Evolutionary conservation across 768 basidiomycete genomes (phyloP), one percentile per base, ranked within the genome.

Genomic region (Gymnopilus dilepis): DNA sequence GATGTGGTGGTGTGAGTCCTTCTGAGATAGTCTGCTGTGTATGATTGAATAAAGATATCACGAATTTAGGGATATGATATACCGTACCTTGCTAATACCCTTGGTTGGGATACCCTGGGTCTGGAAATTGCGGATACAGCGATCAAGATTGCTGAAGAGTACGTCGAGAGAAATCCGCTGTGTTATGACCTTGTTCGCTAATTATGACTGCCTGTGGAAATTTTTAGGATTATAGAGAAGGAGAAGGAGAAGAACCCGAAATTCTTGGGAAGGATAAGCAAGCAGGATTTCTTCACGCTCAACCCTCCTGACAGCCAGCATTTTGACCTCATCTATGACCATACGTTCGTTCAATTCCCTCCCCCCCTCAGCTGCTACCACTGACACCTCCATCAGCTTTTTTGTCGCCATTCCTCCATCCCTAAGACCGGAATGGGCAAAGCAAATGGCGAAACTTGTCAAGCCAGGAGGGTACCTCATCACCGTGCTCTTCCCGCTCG

Each of bases 361-460:
- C 6, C 17, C 13, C 9, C 17, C 2, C 45, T 13, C 15, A 43
- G 4, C 12, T 43, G 6, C 42, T 43, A 22, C 19, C 42, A 43
- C 11, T 3, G 6, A 13, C n/a, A n/a, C 30, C 24, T 30, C 51
- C 8, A 38, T 42, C 26, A 89, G 87, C 0, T 90, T 91, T 75
- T 91, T 92, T 69, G 86, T 86, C 38, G 89, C 90, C 1, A 84
- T 92, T n/a, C 85, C 84, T 0, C 89, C 86, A 0, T 60, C 72
- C 3, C 75, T 72, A 33, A 80, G 90, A 11, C 40, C 63, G 1
- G 79, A 79, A 24, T 90, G 89, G 89, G 90, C 82, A 1, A 63
- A 68, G 15, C 78, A 86, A 65, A 86, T 91, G 73, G 73, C 75
- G 1, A 72, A 77, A 13, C 69, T 91, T 6, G 71, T 88, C 54